Conservation (phyloP, 345 rosid genomes). For the Isatis tinctoria region DNA sequence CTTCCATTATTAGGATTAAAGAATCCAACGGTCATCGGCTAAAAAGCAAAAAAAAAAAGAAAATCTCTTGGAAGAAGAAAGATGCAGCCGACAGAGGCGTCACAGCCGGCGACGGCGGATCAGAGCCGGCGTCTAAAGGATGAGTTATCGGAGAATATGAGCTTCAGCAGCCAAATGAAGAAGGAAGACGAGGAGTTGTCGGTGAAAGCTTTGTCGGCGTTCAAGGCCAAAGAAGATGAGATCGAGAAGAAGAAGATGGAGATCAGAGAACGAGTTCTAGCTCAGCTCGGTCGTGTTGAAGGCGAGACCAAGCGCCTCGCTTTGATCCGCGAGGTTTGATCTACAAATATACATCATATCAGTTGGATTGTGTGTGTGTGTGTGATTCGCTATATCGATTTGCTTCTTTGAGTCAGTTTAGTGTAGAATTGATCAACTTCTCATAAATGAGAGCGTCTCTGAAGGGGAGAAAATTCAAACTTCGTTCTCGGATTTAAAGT, state of each 20-base stretch:
- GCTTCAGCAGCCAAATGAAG: constrained; percentile 84
- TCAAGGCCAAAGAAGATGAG: constrained; percentile 96
- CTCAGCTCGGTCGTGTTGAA: constrained; percentile 84
- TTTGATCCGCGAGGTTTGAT: constrained; percentile 73
- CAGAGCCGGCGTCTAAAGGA: constrained; percentile 27
- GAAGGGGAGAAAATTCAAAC: neutral
- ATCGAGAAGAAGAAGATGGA: constrained; percentile 90
- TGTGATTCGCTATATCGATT: neutral
- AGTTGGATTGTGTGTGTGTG: neutral
- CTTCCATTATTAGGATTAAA: neutral
- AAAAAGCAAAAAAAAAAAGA: neutral
- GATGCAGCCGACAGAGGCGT: constrained; percentile 43
- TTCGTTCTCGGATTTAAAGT: neutral
- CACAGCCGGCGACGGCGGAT: constrained; percentile 46
- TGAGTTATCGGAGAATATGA: constrained; percentile 65
- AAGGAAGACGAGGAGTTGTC: constrained; percentile 94
- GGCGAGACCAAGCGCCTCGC: constrained; percentile 76
- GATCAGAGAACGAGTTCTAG: constrained; percentile 75
- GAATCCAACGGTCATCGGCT: constrained; percentile 31
- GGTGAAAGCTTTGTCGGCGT: constrained; percentile 70
- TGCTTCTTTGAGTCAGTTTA: neutral
- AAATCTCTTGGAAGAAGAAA: neutral
- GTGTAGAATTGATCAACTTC: neutral
- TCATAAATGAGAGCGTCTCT: neutral
- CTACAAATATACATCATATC: neutral